Percentiles rank a stretch among this genome's conserved stretches.
Evolutionary conservation across 116 monocot genomes (phyloP).

Genomic region (Dioscorea cayenensis): DNA sequence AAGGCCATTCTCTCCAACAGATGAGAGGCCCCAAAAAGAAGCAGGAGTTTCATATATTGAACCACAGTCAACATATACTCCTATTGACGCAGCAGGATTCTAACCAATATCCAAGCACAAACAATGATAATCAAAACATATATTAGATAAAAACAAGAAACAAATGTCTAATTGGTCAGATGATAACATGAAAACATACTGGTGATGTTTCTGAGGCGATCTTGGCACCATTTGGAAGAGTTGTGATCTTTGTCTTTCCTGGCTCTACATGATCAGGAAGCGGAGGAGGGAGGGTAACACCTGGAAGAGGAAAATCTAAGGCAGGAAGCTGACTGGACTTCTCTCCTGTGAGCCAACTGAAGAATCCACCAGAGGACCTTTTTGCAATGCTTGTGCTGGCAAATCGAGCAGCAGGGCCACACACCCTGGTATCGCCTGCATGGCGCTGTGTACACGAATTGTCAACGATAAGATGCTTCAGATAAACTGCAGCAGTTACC

Average conservation of each 20-base stretch:
- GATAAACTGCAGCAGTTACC: neutral
- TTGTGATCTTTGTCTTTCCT: constrained; percentile 77
- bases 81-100: constrained; percentile 86
- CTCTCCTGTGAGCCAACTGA: constrained; percentile 68
- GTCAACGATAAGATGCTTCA: neutral
- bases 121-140: neutral
- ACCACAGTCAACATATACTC: constrained; percentile 82
- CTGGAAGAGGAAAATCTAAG: constrained; percentile 67
- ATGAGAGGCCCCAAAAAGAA: constrained; percentile 65
- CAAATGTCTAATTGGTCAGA: too few species aligned
- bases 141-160: neutral
- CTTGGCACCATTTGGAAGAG: constrained; percentile 82
- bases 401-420: constrained; percentile 37
- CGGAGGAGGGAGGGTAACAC: constrained; percentile 58
- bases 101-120: constrained; percentile 9
- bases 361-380: constrained; percentile 63
- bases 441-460: neutral
- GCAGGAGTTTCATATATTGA: constrained; percentile 77
- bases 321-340: constrained; percentile 46
- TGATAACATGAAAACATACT: constrained; percentile 34
- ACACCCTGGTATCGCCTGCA: constrained; percentile 1
- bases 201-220: constrained; percentile 90
- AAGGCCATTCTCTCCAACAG: constrained; percentile 46
- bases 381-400: constrained; percentile 72
- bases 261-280: constrained; percentile 79